Base-by-base conservation (phyloP, 257 asterid species). In the Phtheirospermum japonicum region DNA sequence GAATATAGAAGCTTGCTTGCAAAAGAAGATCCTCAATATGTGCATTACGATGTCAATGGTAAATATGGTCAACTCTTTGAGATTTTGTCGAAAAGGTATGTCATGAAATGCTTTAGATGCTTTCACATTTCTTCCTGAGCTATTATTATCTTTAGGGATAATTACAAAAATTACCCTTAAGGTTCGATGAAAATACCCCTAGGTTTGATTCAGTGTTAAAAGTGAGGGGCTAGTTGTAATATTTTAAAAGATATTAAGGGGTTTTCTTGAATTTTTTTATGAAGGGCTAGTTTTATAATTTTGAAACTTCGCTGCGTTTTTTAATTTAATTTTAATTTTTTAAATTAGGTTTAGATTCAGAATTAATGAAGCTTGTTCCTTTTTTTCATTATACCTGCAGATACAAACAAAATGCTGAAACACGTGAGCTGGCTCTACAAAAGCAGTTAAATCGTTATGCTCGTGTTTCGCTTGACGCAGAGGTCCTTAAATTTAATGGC, bases 401-500 rank as follows among this genome's bases (percentile, higher is more conserved):
- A 95, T 89, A 87, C 86, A 82, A 72, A 50, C 81, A 79, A 74
- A 81, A 85, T 71, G 76, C 75, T 32, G 91, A 87, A 67, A 71
- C 75, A 19, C 88, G 94, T 61, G 71, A 75, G 59, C 75, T 71
- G 69, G 30, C n/a, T 76, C 85, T 93, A 52, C 82, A 89, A 61
- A 89, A 89, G 82, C 83, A 84, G 87, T 85, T 87, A 48, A 76
- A 77, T 46, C 96, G 95, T 67, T 93, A 89, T 76, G 91, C 97
- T 63, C 87, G 37, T 71, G 74, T 90, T 70, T 82, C 95, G 59
- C 94, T 89, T 50, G 71, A 71, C 12, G 88, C 94, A 42, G 99
- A 93, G 97, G 99, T 93, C 76, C 65, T 37, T 50, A 64, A 67
- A 39, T 64, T 46, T 32, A 20, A 45, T 16, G 18, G 37, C 57